Evolutionary conservation across 257 asterid genomes (phyloP).

Genomic region (Gynochthodes officinalis): DNA sequence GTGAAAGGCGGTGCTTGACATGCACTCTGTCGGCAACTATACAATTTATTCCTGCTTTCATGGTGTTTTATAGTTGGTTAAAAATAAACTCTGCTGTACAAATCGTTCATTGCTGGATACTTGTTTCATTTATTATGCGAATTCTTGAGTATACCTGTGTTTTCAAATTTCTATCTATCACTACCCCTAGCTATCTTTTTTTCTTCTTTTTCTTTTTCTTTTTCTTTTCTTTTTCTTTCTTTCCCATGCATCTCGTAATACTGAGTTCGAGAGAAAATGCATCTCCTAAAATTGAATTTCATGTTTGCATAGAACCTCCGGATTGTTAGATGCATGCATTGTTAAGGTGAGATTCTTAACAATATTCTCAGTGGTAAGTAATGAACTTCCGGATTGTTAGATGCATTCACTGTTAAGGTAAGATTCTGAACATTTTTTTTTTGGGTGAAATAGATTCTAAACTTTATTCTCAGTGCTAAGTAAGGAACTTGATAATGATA

Average conservation of each 20-base stretch:
- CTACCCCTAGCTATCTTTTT: background rate
- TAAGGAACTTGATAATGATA: no score
- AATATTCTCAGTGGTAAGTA: background rate
- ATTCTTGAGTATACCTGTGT: no score
- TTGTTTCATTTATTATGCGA: background rate
- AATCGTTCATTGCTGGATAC: background rate
- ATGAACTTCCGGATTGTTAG: no score
- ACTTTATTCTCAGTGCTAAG: no score
- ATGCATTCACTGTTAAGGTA: no score
- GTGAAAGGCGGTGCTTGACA: conserved; percentile 15
- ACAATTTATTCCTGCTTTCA: background rate
- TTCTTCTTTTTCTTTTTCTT: background rate
- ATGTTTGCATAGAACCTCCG: background rate
- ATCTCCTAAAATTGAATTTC: background rate
- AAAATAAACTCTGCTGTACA: background rate
- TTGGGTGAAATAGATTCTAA: no score
- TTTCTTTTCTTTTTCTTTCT: no score
- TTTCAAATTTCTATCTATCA: no score
- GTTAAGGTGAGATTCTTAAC: no score
- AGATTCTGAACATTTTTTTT: no score
- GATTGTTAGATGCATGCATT: background rate
- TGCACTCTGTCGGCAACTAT: background rate
- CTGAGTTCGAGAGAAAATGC: no score
- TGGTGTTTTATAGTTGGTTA: background rate
- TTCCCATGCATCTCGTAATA: no score